Evolutionary conservation across 176 grass and related monocot species (phyloP).

Genomic region (Avena sativa): DNA sequence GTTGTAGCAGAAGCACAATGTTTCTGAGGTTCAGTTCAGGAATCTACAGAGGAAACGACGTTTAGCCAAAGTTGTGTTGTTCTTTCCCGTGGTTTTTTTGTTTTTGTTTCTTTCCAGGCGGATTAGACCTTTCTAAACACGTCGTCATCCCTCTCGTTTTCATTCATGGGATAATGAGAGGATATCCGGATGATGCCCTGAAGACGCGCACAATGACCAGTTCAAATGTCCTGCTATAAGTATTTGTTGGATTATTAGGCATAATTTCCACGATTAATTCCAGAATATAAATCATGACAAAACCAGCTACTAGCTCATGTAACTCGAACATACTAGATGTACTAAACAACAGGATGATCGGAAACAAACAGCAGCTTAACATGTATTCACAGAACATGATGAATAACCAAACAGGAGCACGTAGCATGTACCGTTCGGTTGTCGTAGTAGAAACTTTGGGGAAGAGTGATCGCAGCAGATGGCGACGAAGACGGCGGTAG

Average conservation of each 20-base stretch:
- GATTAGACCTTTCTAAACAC: not conserved
- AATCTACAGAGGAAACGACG: not conserved
- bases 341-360: too few species aligned
- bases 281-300: too few species aligned
- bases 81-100: not conserved
- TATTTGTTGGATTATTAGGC: not conserved
- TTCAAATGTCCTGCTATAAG: slow-evolving; percentile 28
- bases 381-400: too few species aligned
- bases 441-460: too few species aligned
- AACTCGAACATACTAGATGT: too few species aligned
- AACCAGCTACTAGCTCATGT: too few species aligned
- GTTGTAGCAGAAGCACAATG: not conserved
- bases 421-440: too few species aligned
- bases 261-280: too few species aligned
- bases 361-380: too few species aligned
- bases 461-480: too few species aligned
- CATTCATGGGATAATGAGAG: slow-evolving; percentile 23
- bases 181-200: slow-evolving; percentile 37
- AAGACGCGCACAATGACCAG: not conserved
- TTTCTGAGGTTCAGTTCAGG: not conserved
- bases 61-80: not conserved
- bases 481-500: too few species aligned
- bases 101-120: slow-evolving; percentile 12
- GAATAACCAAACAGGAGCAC: too few species aligned
- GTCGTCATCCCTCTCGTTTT: slow-evolving; percentile 19